Evolutionary conservation across 805 yeast species (phyloP).

Genomic region (Cyberlindnera maritima): DNA sequence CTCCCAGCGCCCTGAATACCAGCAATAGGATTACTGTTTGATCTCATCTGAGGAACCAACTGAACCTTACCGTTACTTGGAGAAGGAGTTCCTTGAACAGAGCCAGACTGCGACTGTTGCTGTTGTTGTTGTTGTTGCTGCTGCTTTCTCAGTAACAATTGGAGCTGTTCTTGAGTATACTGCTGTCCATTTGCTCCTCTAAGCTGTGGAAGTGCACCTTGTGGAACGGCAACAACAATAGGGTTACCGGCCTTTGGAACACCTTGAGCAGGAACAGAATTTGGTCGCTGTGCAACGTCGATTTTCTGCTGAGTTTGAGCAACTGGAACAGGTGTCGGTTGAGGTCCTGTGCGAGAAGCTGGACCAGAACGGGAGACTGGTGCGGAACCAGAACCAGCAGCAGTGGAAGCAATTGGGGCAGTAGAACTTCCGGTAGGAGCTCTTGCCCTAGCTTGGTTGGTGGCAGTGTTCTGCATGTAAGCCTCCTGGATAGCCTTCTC

Average conservation of each 20-base stretch:
- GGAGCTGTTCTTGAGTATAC: slow-evolving; percentile 59
- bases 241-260: slow-evolving; percentile 4
- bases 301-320: slow-evolving; percentile 2
- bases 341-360: slow-evolving; percentile 2
- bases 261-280: slow-evolving; percentile 18
- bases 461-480: slow-evolving; percentile 35
- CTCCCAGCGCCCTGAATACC: slow-evolving; percentile 11
- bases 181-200: slow-evolving; percentile 50
- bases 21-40: slow-evolving; percentile 23
- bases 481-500: slow-evolving; percentile 84
- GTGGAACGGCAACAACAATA: slow-evolving; percentile 1
- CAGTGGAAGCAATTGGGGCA: slow-evolving; percentile 29
- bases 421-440: neutral
- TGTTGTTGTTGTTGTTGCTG: slow-evolving; percentile 34
- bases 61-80: slow-evolving; percentile 16
- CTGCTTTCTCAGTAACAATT: slow-evolving; percentile 41
- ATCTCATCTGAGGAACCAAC: slow-evolving; percentile 14
- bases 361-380: neutral
- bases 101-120: slow-evolving; percentile 20
- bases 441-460: slow-evolving; percentile 6
- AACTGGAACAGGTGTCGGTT: slow-evolving; percentile 5
- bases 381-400: slow-evolving; percentile 21
- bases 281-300: slow-evolving; percentile 14
- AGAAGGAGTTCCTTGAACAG: slow-evolving; percentile 16
- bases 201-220: slow-evolving; percentile 7